Base-by-base conservation (phyloP, 352 stramenopile species). In the Pythium insidiosum region DNA sequence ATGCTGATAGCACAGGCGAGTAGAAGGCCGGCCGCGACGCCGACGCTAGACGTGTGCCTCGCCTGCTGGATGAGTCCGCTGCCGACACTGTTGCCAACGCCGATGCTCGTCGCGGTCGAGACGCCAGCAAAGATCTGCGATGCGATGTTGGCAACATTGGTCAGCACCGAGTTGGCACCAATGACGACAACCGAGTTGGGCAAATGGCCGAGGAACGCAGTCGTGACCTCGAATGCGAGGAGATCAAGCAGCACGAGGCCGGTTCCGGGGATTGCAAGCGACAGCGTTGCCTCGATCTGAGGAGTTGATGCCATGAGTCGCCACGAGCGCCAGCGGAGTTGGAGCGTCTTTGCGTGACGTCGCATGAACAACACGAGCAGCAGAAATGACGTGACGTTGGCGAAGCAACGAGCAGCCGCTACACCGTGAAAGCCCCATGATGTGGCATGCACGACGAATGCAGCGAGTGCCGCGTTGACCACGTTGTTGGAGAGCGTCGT, bases 401-500 rank as follows among this genome's bases (percentile, higher is more conserved):
- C 9, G 28, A 33, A 18, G 3, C 71, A 62, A 19, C 78, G 69
- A 9, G 83, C 81, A 13, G 94, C 67, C 2, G 83, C 80, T 2
- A 79, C 77, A 22, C 84, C 84, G 4, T 89, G 53, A 43, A 74
- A 96, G 10, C 83, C 84, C 25, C 75, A 60, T 11, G 68, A 53
- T 12, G 84, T 94, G 50, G 82, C 82, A 54, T 80, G 87, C 18
- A 82, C 81, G 23, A 96, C 43, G 45, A 84, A 89, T 24, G 79
- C 69, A 7, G 81, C 83, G 1, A 87, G 44, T 3, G 55, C 45
- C 12, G 88, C 48, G 61, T 95, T 91, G 43, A 94, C 70, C 5
- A 91, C 9, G 35, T 91, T 88, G 50, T n/a, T n/a, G n/a, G n/a
- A n/a, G n/a, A n/a, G n/a, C n/a, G n/a, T n/a, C n/a, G 68, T 77